Evolutionary conservation across 2,329 filamentous ascomycete species (phyloP).

Genomic region (Cladosporium sp.): DNA sequence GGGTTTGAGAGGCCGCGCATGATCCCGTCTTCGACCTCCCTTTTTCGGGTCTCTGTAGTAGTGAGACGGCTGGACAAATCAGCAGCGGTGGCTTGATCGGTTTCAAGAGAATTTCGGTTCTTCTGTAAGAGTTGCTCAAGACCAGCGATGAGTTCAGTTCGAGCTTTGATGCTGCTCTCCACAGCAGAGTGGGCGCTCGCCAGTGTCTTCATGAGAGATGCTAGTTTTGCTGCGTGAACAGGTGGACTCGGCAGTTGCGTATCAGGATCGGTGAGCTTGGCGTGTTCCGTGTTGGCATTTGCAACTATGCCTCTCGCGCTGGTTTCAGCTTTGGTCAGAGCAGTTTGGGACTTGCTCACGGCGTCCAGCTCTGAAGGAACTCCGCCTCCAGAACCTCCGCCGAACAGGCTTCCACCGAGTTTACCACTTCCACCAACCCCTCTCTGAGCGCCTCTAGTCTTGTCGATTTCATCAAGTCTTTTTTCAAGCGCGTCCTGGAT

Average conservation of each 20-base stretch:
- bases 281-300: slow-evolving; percentile 75
- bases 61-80: slow-evolving; percentile 63
- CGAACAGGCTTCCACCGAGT: slow-evolving; percentile 68
- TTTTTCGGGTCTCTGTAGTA: slow-evolving; percentile 76
- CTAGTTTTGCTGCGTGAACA: slow-evolving; percentile 85
- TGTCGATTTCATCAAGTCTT: slow-evolving; percentile 65
- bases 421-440: slow-evolving; percentile 22
- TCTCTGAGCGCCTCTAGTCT: slow-evolving; percentile 29
- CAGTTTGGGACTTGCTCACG: slow-evolving; percentile 69
- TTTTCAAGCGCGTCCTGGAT: slow-evolving; percentile 79
- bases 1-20: slow-evolving; percentile 73
- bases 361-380: slow-evolving; percentile 73
- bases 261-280: slow-evolving; percentile 71
- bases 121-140: slow-evolving; percentile 77
- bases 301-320: slow-evolving; percentile 63
- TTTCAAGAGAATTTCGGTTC: slow-evolving; percentile 64
- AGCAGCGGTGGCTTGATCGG: slow-evolving; percentile 63
- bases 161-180: slow-evolving; percentile 81
- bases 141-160: slow-evolving; percentile 69
- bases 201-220: slow-evolving; percentile 82
- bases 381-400: slow-evolving; percentile 45
- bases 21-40: slow-evolving; percentile 85
- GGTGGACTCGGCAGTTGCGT: slow-evolving; percentile 71
- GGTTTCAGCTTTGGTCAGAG: slow-evolving; percentile 67
- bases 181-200: slow-evolving; percentile 86